phyloP scores from a whole-genome alignment of 768 basidiomycete genomes.

The Astraeus odoratus region DNA sequence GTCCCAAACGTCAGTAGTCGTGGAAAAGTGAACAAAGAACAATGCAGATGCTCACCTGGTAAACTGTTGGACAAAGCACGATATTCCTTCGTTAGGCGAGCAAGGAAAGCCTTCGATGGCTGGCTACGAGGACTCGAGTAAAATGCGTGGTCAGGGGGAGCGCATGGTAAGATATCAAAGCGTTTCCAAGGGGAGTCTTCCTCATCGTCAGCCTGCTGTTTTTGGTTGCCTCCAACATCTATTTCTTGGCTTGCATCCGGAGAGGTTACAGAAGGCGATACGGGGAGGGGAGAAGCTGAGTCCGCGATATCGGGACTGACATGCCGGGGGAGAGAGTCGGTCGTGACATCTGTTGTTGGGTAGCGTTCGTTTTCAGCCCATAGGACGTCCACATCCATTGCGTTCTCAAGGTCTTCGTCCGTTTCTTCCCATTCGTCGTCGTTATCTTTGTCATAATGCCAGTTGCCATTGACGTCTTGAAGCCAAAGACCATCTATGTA shows the following conservation, averaged over 20 bases:
- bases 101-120: conserved; percentile 67
- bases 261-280: conserved; percentile 23
- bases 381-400: conserved; percentile 31
- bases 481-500: conserved; percentile 37
- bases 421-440: conserved; percentile 37
- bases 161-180: conserved; percentile 73
- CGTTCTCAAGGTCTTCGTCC: conserved; percentile 25
- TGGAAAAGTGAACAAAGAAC: not conserved
- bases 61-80: conserved; percentile 69
- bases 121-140: conserved; percentile 51
- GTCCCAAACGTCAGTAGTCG: conserved; percentile 5
- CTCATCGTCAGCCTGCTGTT: conserved; percentile 26
- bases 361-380: conserved; percentile 22
- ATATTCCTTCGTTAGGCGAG: conserved; percentile 79
- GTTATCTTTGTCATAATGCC: conserved; percentile 26
- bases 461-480: conserved; percentile 33
- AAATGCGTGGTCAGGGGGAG: conserved; percentile 82
- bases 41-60: conserved; percentile 60
- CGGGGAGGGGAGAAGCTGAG: conserved; percentile 18
- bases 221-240: conserved; percentile 19
- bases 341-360: conserved; percentile 11
- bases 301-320: conserved; percentile 15
- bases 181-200: conserved; percentile 58
- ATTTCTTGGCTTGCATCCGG: conserved; percentile 28
- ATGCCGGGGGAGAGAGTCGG: conserved; percentile 11